Conservation (phyloP, 495 filamentous ascomycete genomes). For the Aspergillus wentii region DNA sequence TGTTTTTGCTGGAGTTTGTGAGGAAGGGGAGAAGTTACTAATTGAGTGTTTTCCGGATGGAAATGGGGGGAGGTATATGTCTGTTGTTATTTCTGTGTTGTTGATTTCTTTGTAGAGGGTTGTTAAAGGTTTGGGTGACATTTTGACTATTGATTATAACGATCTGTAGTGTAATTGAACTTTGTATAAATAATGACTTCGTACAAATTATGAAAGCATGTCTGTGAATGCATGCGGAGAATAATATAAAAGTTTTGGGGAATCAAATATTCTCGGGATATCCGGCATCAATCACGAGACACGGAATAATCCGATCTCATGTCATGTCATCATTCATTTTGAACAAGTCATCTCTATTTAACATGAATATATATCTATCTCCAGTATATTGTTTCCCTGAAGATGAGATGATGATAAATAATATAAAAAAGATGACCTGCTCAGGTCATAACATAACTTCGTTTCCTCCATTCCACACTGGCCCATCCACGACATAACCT, state of each 20-base stretch:
- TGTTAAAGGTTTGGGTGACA: not conserved
- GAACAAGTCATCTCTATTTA: no score
- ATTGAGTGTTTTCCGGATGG: constrained; percentile 18
- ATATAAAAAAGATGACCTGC: no score
- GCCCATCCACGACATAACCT: not conserved
- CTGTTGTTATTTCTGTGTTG: constrained; percentile 24
- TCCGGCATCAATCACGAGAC: no score
- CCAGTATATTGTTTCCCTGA: no score
- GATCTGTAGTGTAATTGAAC: not conserved
- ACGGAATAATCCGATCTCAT: not conserved
- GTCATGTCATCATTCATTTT: no score
- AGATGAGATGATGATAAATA: no score
- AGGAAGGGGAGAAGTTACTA: constrained; percentile 13
- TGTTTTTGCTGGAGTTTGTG: not conserved
- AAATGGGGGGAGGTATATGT: constrained; percentile 26
- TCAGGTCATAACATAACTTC: no score
- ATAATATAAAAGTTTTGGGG: not conserved
- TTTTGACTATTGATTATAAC: not conserved
- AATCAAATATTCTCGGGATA: no score
- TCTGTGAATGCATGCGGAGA: no score
- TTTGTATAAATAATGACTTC: not conserved
- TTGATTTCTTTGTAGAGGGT: constrained; percentile 13
- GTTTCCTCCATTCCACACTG: not conserved
- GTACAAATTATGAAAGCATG: not conserved
- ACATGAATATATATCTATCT: no score